Evolutionary conservation across 75 land plant genomes (phyloP), one percentile per base, ranked within the genome.

Genomic region (Picea sitchensis): DNA sequence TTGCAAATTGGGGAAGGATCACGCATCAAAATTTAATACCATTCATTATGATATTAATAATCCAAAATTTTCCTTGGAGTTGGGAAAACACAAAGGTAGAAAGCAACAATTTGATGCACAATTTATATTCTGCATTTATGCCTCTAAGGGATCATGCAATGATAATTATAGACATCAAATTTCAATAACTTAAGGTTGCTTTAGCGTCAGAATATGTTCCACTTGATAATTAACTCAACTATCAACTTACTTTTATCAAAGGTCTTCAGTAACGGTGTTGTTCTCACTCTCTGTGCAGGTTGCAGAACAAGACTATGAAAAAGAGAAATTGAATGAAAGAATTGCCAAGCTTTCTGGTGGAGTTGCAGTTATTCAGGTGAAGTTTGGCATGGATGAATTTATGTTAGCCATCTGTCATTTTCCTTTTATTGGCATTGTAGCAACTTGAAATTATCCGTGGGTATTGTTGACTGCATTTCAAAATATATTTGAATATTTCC

Each of bases 251-350:
- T 76, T 51, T 18, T 76, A 34, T 62, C n/a, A 11, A 58, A 76
- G 11, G 12, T 47, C 23, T 76, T 71, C 44, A 38, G 2, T 20
- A 79, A 61, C 64, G 26, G 56, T 23, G n/a, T 21, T 21, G 12
- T 73, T 83, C 14, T 32, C 17, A 51, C 56, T 73, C 36, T 26
- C 31, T 80, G 58, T 65, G 20, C 83, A 90, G 94, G 89, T 76
- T 51, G 87, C 92, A 20, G 90, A 88, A 75, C 91, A 90, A 80
- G 89, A 87, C 12, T 94, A 92, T 76, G 88, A 91, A 61, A 89
- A 90, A 85, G 93, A 96, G 82, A 94, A 94, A 80, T 58, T 96
- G 85, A 94, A 90, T 68, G 94, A 96, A 80, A 86, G 98, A 54
- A 90, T 94, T 61, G 98, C 98, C 15, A 94, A 90, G 75, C 79